Conservation (phyloP, 176 grass and related monocot species). For the Secale cereale region DNA sequence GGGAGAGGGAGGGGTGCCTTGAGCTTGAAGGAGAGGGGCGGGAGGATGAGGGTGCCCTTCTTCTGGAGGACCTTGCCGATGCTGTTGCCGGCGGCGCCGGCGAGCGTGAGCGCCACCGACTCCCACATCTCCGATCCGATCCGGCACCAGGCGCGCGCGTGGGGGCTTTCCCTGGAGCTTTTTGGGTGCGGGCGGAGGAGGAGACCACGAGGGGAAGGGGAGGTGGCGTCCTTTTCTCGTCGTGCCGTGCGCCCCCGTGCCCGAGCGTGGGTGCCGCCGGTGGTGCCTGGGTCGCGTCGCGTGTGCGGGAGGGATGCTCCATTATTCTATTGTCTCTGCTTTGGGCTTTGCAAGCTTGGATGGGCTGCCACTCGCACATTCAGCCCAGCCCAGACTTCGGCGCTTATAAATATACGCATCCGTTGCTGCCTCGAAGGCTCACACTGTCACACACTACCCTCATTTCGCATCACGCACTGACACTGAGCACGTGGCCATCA, state of each 20-base stretch:
- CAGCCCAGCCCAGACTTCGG: too few species aligned
- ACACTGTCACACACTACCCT: neutral
- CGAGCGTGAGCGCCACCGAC: slow-evolving; percentile 80
- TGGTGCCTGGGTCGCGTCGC: neutral
- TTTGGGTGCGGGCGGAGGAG: slow-evolving; percentile 11
- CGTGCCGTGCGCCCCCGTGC: slow-evolving; percentile 15
- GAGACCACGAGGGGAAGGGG: neutral
- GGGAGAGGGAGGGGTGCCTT: slow-evolving; percentile 35
- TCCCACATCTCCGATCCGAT: slow-evolving; percentile 75
- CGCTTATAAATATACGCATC: slow-evolving; percentile 16
- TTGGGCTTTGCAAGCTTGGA: too few species aligned
- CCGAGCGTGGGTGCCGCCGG: neutral
- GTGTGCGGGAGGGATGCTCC: neutral
- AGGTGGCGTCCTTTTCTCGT: slow-evolving; percentile 14
- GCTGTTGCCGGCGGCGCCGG: slow-evolving; percentile 90
- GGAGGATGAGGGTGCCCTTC: slow-evolving; percentile 95
- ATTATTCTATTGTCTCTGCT: too few species aligned
- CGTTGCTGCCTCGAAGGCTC: neutral
- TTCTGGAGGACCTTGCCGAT: slow-evolving; percentile 98
- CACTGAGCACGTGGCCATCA: neutral
- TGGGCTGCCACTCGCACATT: too few species aligned
- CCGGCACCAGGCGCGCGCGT: slow-evolving; percentile 16
- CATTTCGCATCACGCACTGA: neutral
- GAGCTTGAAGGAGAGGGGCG: slow-evolving; percentile 99
- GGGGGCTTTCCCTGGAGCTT: neutral